Base-by-base conservation (phyloP, 352 stramenopile species). In the Globisporangium nunn region DNA sequence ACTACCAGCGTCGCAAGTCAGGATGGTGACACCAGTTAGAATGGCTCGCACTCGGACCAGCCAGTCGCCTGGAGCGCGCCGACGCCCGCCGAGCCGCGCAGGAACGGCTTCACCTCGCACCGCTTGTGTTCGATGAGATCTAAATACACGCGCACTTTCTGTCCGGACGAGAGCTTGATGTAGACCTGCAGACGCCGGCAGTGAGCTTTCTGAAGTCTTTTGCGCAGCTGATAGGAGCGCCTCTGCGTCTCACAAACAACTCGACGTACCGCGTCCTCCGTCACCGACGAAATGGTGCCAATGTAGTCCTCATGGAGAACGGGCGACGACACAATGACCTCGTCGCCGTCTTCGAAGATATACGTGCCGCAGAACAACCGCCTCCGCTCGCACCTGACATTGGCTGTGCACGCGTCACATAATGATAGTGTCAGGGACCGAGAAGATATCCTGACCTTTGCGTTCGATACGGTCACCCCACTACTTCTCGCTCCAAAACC, bases 261-360 rank as follows among this genome's bases (percentile, higher is more conserved):
- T 23, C 14, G 12, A 52, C 67, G 51, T 61, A 85, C 75, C n/a
- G 78, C 81, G 54, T 89, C 72, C 58, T 84, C 67, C 3, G 74
- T 80, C 33, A 93, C 74, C 23, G 83, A 89, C 55, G 72, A 80
- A 59, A 93, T 88, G 23, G 69, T 82, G 54, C 83, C 83, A n/a
- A 82, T 76, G 64, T 88, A 93, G 40, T 89, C 67, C 59, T 88
- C 74, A 31, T 84, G 66, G 40, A 87, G 65, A 15, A 90, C 59
- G 1, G 79, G 73, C 48, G 81, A 81, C 7, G 70, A 79, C 51
- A 91, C 58, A 8, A 84, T 70, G 31, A 91, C 78, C 56, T 93
- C 83, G 48, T 93, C 83, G 41, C 83, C 83, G 44, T 93, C 81
- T 58, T 91, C 78, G 58, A 90, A 88, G 7, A 90, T 63, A 56